Evolutionary conservation across 2,329 filamentous ascomycete genomes (phyloP).

Genomic region (Simplicillium aogashimaense): DNA sequence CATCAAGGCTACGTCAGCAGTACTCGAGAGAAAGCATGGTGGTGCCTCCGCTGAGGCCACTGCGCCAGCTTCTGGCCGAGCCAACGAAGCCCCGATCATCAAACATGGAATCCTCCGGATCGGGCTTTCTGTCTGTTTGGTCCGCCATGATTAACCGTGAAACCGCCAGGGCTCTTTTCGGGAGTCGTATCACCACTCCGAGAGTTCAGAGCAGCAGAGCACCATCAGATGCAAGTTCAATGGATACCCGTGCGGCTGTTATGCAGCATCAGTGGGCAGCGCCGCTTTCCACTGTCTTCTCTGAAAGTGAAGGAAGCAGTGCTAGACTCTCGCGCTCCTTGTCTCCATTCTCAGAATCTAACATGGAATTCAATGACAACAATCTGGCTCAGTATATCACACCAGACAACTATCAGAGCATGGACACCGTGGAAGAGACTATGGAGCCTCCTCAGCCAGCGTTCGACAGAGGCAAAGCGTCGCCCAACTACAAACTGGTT

Average conservation of each 20-base stretch:
- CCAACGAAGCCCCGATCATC: slow-evolving; percentile 36
- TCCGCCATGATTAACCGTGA: slow-evolving; percentile 44
- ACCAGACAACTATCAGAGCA: no score
- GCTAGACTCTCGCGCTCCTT: slow-evolving; percentile 37
- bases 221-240: neutral
- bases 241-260: slow-evolving; percentile 11
- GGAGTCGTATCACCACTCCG: slow-evolving; percentile 3
- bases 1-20: slow-evolving; percentile 22
- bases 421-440: slow-evolving; percentile 27
- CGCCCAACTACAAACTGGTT: slow-evolving; percentile 33
- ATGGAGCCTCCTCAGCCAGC: slow-evolving; percentile 39
- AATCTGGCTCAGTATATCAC: no score
- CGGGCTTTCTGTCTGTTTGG: slow-evolving; percentile 45
- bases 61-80: slow-evolving; percentile 15
- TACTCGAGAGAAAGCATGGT: slow-evolving; percentile 54
- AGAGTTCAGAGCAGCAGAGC: slow-evolving; percentile 2
- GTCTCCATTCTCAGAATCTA: slow-evolving; percentile 20
- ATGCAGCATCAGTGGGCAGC: slow-evolving; percentile 52
- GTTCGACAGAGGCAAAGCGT: slow-evolving; percentile 25
- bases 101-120: slow-evolving; percentile 32
- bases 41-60: slow-evolving; percentile 37
- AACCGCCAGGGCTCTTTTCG: slow-evolving; percentile 22
- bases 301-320: slow-evolving; percentile 47
- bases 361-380: no score
- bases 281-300: slow-evolving; percentile 53